Evolutionary conservation across 73 alveolate species (phyloP).

Genomic region (Tetrahymena elliotti): DNA sequence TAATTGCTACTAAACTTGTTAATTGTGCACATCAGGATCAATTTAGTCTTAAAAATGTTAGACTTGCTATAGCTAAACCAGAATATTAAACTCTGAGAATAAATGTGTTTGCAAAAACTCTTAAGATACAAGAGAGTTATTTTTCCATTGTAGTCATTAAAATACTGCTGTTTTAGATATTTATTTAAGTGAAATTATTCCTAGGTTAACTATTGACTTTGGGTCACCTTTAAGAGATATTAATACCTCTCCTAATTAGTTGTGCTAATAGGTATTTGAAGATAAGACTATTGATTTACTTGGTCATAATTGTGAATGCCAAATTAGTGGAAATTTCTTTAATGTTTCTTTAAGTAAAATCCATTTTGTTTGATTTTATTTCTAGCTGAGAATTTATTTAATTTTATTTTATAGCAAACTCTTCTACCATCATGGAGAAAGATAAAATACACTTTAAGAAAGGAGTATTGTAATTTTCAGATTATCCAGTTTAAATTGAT

Average conservation of each 20-base stretch:
- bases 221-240: background rate
- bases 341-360: background rate
- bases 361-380: no score
- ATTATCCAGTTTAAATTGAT: background rate
- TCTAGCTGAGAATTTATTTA: no score
- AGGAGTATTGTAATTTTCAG: background rate
- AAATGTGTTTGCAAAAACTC: background rate
- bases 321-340: background rate
- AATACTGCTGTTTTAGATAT: background rate
- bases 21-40: background rate
- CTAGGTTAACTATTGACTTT: background rate
- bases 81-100: background rate
- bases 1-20: background rate
- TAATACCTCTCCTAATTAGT: background rate
- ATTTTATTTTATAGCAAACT: background rate
- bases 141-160: background rate
- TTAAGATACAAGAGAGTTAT: background rate
- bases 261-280: background rate
- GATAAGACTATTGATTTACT: background rate
- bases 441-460: no score
- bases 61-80: background rate
- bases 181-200: background rate
- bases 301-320: background rate
- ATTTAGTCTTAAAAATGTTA: background rate
- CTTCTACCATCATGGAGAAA: background rate